phyloP scores from a whole-genome alignment of 495 filamentous ascomycete genomes.

The Cladorrhinum samala region DNA sequence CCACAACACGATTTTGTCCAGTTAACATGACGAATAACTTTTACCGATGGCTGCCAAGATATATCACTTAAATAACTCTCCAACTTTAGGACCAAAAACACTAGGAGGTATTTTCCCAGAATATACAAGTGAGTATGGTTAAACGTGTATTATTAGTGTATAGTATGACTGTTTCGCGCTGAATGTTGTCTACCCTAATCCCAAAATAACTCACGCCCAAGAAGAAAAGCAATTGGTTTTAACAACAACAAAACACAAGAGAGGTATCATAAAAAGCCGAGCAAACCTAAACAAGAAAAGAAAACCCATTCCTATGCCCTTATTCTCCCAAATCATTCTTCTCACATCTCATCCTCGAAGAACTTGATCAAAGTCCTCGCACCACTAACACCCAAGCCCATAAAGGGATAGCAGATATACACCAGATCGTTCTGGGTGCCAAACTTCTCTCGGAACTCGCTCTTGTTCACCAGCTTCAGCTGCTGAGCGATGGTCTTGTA shows the following conservation, averaged over 20 bases:
- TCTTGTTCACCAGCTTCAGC: slow-evolving; percentile 73
- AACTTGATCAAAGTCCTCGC: slow-evolving; percentile 73
- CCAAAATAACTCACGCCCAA: not conserved
- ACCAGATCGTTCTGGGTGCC: slow-evolving; percentile 69
- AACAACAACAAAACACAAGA: too few relatives aligned
- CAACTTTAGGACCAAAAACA: too few relatives aligned
- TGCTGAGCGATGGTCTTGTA: slow-evolving; percentile 73
- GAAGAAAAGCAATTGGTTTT: not conserved
- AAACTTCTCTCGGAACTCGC: slow-evolving; percentile 81
- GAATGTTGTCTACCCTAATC: not conserved
- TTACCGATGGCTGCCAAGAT: too few relatives aligned
- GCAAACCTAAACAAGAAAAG: not conserved
- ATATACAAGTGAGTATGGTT: too few relatives aligned
- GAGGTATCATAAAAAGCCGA: not conserved
- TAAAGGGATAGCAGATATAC: slow-evolving; percentile 75
- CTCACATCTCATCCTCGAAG: slow-evolving; percentile 63
- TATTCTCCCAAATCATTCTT: not conserved
- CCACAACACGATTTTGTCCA: too few relatives aligned
- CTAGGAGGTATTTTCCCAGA: too few relatives aligned
- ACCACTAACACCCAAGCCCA: slow-evolving; percentile 70
- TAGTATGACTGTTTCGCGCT: not conserved
- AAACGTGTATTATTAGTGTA: not conserved
- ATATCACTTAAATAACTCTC: too few relatives aligned
- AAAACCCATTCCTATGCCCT: not conserved
- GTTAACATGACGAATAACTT: too few relatives aligned